Base-by-base conservation (phyloP, 2,329 filamentous ascomycete genomes). In the Pyrenophora seminiperda region DNA sequence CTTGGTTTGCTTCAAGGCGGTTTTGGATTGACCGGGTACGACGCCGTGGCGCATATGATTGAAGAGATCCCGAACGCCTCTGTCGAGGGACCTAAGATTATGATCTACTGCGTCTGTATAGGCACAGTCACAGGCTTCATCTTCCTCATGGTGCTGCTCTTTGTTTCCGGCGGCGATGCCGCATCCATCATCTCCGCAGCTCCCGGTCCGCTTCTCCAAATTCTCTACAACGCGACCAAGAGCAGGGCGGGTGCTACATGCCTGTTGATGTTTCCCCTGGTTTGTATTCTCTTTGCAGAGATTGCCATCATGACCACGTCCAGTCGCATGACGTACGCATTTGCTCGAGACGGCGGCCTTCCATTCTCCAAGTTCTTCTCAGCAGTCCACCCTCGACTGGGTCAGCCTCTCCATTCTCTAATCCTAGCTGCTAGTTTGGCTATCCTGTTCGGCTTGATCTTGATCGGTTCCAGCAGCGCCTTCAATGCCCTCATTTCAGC, bases 401-500 rank as follows among this genome's bases (percentile, higher is more conserved):
- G 81, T 0, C 80, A 89, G 1, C 88, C 88, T 0, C 71, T 91
- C 11, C 88, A 90, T 60, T 81, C 86, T 0, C 74, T 90, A 1
- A 75, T 83, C 10, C 76, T 89, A 41, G 85, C 83, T 2, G 77
- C 82, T 0, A 73, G 72, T 3, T 77, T 87, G 37, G 83, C 89
- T 1, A 78, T 89, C 47, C 76, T 89, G 10, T 88, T 90, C 48
- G 87, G 87, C 0, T 79, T 83, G 50, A 85, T 90, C 54, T 88
- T 89, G 68, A 77, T 91, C 2, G 87, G 86, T 0, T 88, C 85
- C 2, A 77, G 73, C 40, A 83, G 81, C 51, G 87, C 87, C 0
- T 89, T 90, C 72, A 89, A 87, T 33, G 87, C 87, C 11, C 88
- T 90, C 59, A 80, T 88, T 1, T 84, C 86, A 0, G 83, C 87